Percentiles rank a stretch among this genome's conserved stretches.
phyloP scores from a whole-genome alignment of 192 early-diverging fungal genomes.

The Chytriomyces sp. region DNA sequence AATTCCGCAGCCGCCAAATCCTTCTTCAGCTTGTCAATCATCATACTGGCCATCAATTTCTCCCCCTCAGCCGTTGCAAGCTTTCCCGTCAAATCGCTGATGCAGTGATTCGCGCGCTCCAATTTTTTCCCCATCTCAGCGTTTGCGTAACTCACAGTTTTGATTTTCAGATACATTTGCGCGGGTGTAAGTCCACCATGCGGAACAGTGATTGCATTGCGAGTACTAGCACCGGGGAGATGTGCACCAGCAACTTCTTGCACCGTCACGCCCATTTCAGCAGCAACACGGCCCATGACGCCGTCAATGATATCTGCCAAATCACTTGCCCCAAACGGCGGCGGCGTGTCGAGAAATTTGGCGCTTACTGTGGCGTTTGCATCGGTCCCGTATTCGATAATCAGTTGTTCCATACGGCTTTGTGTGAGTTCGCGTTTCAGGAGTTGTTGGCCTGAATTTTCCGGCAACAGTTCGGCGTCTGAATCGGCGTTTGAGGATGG shows the following conservation, averaged over 20 bases:
- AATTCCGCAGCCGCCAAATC: slow-evolving; percentile 14
- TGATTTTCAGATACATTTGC: slow-evolving; percentile 38
- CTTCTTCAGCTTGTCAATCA: slow-evolving; percentile 18
- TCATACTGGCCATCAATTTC: background rate
- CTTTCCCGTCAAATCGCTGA: slow-evolving; percentile 4
- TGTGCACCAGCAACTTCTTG: slow-evolving; percentile 20
- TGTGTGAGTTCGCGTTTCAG: background rate
- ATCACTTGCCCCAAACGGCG: slow-evolving; percentile 30
- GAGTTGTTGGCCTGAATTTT: background rate
- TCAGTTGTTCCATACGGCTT: slow-evolving; percentile 10
- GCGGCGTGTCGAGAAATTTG: slow-evolving; percentile 23
- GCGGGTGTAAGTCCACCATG: background rate
- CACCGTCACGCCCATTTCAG: slow-evolving; percentile 24
- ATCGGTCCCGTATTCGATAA: background rate
- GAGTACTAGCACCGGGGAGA: background rate
- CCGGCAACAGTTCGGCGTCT: background rate
- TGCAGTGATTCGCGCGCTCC: slow-evolving; percentile 5
- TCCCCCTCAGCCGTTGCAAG: slow-evolving; percentile 24
- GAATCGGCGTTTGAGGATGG: background rate
- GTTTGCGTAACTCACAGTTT: slow-evolving; percentile 30
- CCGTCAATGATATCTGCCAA: slow-evolving; percentile 27
- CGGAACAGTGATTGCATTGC: background rate
- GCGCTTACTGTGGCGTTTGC: background rate
- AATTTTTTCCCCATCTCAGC: slow-evolving; percentile 39
- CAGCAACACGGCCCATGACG: slow-evolving; percentile 9